A percentile compares a stretch with the other conserved stretches of the same genome.
Evolutionary conservation across 371 early-diverging fungal genomes (phyloP).

Genomic region (Gilbertella persicaria): DNA sequence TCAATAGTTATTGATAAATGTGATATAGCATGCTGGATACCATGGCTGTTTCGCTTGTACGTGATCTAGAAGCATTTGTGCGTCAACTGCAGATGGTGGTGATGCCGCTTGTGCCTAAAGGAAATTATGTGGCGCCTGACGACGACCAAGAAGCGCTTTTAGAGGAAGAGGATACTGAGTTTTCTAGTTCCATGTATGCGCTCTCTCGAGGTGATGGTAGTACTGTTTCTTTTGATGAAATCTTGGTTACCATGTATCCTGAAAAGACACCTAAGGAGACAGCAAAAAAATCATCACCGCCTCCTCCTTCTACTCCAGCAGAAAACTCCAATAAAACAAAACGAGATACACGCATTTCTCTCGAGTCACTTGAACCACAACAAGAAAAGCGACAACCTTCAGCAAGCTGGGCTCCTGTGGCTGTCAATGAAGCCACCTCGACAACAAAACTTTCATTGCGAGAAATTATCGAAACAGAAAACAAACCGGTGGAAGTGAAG

Average conservation of each 20-base stretch:
- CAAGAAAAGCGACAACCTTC: slow-evolving; percentile 3
- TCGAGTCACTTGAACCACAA: slow-evolving; percentile 1
- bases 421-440: not conserved
- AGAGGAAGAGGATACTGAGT: slow-evolving; percentile 28
- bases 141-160: not conserved
- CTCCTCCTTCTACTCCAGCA: not conserved
- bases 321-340: not conserved
- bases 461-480: slow-evolving; percentile 36
- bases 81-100: slow-evolving; percentile 18
- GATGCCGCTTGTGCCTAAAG: slow-evolving; percentile 18
- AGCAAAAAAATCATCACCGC: slow-evolving; percentile 1
- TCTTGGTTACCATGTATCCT: slow-evolving; percentile 29
- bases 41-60: slow-evolving; percentile 18
- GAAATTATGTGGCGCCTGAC: not conserved
- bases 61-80: slow-evolving; percentile 30
- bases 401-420: slow-evolving; percentile 10
- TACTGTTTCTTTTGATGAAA: slow-evolving; percentile 19
- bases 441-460: slow-evolving; percentile 29
- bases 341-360: slow-evolving; percentile 1
- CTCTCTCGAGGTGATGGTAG: slow-evolving; percentile 27
- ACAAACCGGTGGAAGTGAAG: slow-evolving; percentile 1
- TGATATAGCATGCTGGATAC: slow-evolving; percentile 34
- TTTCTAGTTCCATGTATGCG: slow-evolving; percentile 35
- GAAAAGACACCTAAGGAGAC: slow-evolving; percentile 10
- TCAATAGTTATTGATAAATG: not conserved